A percentile compares a stretch with the other conserved stretches of the same genome.
phyloP scores from a whole-genome alignment of 148 eudicot species.

The Fagopyrum homotropicum region DNA sequence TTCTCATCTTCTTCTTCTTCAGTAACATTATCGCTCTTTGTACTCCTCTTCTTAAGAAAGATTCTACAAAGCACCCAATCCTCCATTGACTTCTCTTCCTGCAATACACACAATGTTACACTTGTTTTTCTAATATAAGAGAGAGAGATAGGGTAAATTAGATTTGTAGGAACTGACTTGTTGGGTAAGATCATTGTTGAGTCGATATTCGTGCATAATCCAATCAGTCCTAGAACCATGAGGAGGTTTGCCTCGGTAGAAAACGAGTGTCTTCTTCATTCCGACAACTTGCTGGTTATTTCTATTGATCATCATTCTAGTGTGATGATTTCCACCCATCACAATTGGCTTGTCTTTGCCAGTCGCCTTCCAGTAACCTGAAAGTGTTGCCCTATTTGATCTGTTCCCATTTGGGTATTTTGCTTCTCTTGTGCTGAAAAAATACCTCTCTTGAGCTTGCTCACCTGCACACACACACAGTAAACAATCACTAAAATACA shows the following conservation, averaged over 20 bases:
- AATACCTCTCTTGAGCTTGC: conserved; percentile 64
- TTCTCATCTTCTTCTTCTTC: conserved; percentile 6
- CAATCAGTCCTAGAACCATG: conserved; percentile 80
- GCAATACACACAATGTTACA: background rate
- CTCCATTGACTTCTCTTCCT: conserved; percentile 19
- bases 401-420: conserved; percentile 93
- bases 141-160: no score
- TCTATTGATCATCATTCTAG: background rate
- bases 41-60: conserved; percentile 60
- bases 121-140: no score
- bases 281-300: conserved; percentile 40
- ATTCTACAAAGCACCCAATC: conserved; percentile 90
- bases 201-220: conserved; percentile 96
- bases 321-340: background rate
- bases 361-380: conserved; percentile 95
- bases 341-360: conserved; percentile 70
- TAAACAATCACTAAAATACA: background rate
- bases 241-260: conserved; percentile 87
- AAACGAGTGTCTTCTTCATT: conserved; percentile 88
- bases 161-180: conserved; percentile 22
- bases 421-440: conserved; percentile 83
- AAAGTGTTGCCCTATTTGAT: conserved; percentile 82
- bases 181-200: conserved; percentile 23
- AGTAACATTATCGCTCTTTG: conserved; percentile 11
- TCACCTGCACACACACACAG: conserved; percentile 46